A percentile compares a stretch with the other conserved stretches of the same genome.
These are phyloP conservation scores for Ceratocystis eucalypticola DNA, from an alignment of 2,329 filamentous ascomycete species.

Conservation along the genomic window DNA sequence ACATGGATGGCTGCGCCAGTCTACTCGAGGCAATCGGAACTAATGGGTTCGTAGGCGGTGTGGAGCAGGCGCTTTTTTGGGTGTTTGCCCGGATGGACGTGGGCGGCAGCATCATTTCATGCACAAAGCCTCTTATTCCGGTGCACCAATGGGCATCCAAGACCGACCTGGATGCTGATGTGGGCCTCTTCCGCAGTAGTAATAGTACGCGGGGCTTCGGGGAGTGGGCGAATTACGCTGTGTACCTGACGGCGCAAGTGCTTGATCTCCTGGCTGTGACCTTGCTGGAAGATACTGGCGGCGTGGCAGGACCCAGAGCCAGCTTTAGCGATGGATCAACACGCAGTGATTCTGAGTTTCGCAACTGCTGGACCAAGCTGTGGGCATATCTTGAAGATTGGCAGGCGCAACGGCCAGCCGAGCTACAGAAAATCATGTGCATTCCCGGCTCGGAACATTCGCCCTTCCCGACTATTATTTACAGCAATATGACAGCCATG, in stretches of 20 bases:
- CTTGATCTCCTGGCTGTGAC: slow-evolving; percentile 28
- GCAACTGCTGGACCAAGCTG: slow-evolving; percentile 28
- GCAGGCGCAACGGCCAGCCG: slow-evolving; percentile 28
- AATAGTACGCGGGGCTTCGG: slow-evolving; percentile 27
- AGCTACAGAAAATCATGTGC: slow-evolving; percentile 28
- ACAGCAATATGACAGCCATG: slow-evolving; percentile 38
- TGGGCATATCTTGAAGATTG: slow-evolving; percentile 31
- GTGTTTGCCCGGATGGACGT: slow-evolving; percentile 43
- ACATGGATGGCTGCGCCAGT: slow-evolving; percentile 39
- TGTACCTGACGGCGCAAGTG: slow-evolving; percentile 35
- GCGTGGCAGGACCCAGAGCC: slow-evolving; percentile 10
- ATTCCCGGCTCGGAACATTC: slow-evolving; percentile 32
- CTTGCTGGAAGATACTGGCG: slow-evolving; percentile 19
- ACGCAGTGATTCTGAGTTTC: slow-evolving; percentile 23
- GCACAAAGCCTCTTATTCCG: slow-evolving; percentile 37
- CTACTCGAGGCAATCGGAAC: slow-evolving; percentile 38
- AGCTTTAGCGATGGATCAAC: slow-evolving; percentile 14
- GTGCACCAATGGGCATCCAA: slow-evolving; percentile 33
- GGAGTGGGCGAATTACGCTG: slow-evolving; percentile 38
- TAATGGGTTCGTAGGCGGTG: slow-evolving; percentile 36
- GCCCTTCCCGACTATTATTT: slow-evolving; percentile 37
- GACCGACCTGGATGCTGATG: slow-evolving; percentile 25
- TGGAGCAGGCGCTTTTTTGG: slow-evolving; percentile 41
- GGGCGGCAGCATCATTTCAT: slow-evolving; percentile 39
- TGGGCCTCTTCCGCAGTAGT: slow-evolving; percentile 27